Evolutionary conservation across 805 yeast species (phyloP).

Genomic region (Yamadazyma paraphyllophila): DNA sequence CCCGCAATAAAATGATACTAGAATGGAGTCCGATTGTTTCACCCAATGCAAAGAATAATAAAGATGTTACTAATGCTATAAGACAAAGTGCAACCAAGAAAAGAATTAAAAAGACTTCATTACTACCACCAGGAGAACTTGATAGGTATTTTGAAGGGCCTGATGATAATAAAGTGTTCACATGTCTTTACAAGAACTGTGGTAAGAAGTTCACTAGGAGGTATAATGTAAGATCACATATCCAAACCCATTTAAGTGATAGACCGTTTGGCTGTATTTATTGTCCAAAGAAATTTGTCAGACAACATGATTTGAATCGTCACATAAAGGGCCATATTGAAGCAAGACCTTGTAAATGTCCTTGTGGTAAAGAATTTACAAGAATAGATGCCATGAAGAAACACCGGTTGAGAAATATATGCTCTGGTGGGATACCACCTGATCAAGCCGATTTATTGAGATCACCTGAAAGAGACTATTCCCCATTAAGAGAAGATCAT

Average conservation of each 20-base stretch:
- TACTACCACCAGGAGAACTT: conserved; percentile 85
- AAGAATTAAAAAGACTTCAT: conserved; percentile 56
- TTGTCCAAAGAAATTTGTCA: conserved; percentile 84
- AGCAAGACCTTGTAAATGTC: conserved; percentile 64
- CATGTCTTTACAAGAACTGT: conserved; percentile 76
- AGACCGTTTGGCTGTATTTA: conserved; percentile 81
- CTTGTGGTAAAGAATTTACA: conserved; percentile 92
- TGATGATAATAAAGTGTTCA: conserved; percentile 63
- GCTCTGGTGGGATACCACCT: conserved; percentile 64
- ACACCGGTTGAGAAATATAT: conserved; percentile 76
- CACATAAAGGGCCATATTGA: conserved; percentile 86
- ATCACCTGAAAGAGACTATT: conserved; percentile 8
- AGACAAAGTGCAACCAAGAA: conserved; percentile 48
- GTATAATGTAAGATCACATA: conserved; percentile 91
- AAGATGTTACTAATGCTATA: conserved; percentile 30
- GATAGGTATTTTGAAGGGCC: conserved; percentile 84
- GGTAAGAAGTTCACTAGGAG: conserved; percentile 82
- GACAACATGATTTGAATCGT: conserved; percentile 91
- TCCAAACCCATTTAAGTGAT: conserved; percentile 94
- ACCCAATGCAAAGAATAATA: conserved; percentile 27
- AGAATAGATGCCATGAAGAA: conserved; percentile 85
- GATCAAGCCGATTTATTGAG: conserved; percentile 7
- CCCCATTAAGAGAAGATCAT: conserved; percentile 2
- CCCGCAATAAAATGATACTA: conserved; percentile 27
- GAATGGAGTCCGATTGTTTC: conserved; percentile 48